Evolutionary conservation across 2,329 filamentous ascomycete species (phyloP).

Genomic region (Diplocarpon rosae): DNA sequence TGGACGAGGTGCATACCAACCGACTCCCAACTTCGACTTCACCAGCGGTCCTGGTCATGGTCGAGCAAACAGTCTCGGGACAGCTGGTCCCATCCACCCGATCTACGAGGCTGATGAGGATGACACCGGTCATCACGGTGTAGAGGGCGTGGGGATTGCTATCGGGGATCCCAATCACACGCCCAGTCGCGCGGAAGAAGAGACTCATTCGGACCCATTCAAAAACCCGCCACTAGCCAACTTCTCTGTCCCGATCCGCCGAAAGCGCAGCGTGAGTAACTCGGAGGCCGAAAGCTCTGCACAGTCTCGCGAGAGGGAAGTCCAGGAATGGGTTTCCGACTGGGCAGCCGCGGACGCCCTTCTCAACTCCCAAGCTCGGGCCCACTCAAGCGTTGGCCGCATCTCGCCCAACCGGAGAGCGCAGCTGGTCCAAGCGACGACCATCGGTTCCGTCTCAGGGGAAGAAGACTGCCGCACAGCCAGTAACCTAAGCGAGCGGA

Average conservation of each 20-base stretch:
- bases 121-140: conserved; percentile 10
- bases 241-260: conserved; percentile 3
- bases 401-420: conserved; percentile 25
- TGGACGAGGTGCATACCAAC: conserved; percentile 29
- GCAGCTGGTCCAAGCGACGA: conserved; percentile 20
- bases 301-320: conserved; percentile 24
- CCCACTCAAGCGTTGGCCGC: conserved; percentile 22
- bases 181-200: conserved; percentile 6
- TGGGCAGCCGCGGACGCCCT: conserved; percentile 28
- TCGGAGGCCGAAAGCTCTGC: conserved; percentile 19
- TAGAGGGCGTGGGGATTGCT: conserved; percentile 16
- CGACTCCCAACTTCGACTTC: conserved; percentile 33
- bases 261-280: conserved; percentile 9
- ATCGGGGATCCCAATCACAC: conserved; percentile 13
- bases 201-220: conserved; percentile 23
- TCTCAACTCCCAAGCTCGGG: conserved; percentile 21
- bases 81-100: conserved; percentile 45
- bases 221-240: conserved; percentile 18
- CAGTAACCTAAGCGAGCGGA: conserved; percentile 28
- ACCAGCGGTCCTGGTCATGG: conserved; percentile 26
- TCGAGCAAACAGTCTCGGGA: conserved; percentile 34
- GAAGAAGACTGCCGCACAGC: conserved; percentile 26
- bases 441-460: conserved; percentile 17
- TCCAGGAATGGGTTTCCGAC: conserved; percentile 29
- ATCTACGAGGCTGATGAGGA: conserved; percentile 53